Base-by-base conservation (phyloP, 1,284 basidiomycete species). In the Fomes fomentarius region DNA sequence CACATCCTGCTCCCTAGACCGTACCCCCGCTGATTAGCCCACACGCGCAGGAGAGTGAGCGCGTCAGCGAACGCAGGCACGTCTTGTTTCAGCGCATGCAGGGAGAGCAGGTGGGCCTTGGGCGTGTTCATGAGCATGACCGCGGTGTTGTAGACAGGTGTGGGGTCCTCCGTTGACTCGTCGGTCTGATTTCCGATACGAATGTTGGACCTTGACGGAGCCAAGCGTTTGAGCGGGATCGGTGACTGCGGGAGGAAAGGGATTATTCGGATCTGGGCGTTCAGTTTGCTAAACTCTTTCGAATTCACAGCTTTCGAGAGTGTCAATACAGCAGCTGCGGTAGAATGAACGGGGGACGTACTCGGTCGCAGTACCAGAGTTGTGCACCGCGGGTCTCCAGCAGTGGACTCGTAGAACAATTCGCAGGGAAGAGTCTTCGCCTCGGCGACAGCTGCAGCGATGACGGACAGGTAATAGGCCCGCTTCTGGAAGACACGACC, bases 401-500 rank as follows among this genome's bases (percentile, higher is more conserved):
- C 74, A 0, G 79, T 71, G 1, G 86, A 87, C 19, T 82, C 77
- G 63, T 91, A 92, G 14, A 72, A 71, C 8, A 83, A 72, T 5
- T 88, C 82, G 11, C 89, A 80, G 33, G 72, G 71, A 41, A 85
- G 65, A 24, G 74, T 72, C 57, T 79, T 76, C 40, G 75, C 70
- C 21, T 73, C 69, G 41, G 72, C 73, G 34, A 98, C 71, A 1
- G 84, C 82, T 9, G 83, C 78, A 3, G 91, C 92, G 47, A 99
- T 76, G 3, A 83, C 83, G 8, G 94, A 89, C 12, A 98, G 81
- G 73, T 95, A 99, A 69, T 91, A 96, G 0, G 93, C 89, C 39
- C 93, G 80, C 71, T 99, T 99, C 70, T 96, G 90, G 68, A 96
- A 96, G 72, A 93, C 96, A 17, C 97, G 85, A 31, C 86, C 84